A percentile compares a stretch with the other conserved stretches of the same genome.
Conservation (phyloP, 345 rosid genomes). For the Salix arbutifolia region DNA sequence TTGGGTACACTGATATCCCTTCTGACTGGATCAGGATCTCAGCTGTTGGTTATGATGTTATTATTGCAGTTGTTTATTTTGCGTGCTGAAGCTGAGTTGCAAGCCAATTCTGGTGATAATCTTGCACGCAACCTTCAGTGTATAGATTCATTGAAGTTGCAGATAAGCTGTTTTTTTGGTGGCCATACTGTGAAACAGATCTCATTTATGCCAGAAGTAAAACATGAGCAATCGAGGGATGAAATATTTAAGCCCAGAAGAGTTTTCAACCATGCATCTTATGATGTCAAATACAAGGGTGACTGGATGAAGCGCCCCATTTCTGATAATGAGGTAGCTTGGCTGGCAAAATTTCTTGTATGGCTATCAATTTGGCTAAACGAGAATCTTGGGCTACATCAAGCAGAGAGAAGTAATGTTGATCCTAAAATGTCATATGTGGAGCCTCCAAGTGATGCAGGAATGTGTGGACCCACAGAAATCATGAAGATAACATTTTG, state of each 20-base stretch:
- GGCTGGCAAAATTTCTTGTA: conserved; percentile 71
- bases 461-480: conserved; percentile 39
- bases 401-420: conserved; percentile 21
- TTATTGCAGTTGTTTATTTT: conserved; percentile 71
- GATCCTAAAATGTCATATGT: conserved; percentile 47
- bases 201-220: conserved; percentile 37
- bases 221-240: conserved; percentile 42
- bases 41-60: conserved; percentile 15
- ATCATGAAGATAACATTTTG: conserved; percentile 36
- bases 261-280: conserved; percentile 40
- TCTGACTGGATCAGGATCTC: not conserved
- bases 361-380: conserved; percentile 62
- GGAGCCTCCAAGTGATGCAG: conserved; percentile 40
- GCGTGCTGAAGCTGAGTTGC: conserved; percentile 87
- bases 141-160: conserved; percentile 54
- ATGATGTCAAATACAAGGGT: conserved; percentile 55
- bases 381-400: conserved; percentile 58
- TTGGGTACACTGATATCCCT: not conserved
- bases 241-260: conserved; percentile 79
- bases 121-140: conserved; percentile 36
- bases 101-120: conserved; percentile 48
- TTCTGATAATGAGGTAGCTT: conserved; percentile 72
- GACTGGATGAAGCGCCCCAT: conserved; percentile 89
- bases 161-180: conserved; percentile 55
- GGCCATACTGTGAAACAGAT: conserved; percentile 47